Percentiles rank a stretch among this genome's conserved stretches.
phyloP scores from a whole-genome alignment of 441 rosid species.

The Raphanus hybrid region DNA sequence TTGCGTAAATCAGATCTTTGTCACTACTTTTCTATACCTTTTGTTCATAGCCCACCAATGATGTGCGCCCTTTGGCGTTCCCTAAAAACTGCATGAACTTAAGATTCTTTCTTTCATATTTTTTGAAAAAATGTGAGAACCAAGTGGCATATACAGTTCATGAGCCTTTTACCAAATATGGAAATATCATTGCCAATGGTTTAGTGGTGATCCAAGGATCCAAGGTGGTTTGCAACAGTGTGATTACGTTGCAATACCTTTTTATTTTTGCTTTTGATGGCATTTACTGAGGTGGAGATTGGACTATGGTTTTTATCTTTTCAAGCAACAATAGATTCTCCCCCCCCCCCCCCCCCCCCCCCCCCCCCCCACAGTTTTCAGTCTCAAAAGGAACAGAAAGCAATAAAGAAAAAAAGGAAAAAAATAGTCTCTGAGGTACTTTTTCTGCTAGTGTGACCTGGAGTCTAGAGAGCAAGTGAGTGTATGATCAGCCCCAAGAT shows the following conservation, averaged over 20 bases:
- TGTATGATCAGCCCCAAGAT: conserved; percentile 15
- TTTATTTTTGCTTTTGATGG: conserved; percentile 32
- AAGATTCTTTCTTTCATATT: conserved; percentile 22
- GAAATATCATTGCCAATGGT: conserved; percentile 34
- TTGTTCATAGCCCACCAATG: conserved; percentile 9
- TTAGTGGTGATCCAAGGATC: conserved; percentile 34
- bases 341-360: background rate
- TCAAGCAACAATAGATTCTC: conserved; percentile 42
- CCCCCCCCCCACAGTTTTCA: conserved; percentile 3
- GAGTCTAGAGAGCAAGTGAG: conserved; percentile 38
- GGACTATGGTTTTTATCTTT: conserved; percentile 44
- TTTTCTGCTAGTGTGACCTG: conserved; percentile 35
- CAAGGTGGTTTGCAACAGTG: conserved; percentile 24
- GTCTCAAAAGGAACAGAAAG: conserved; percentile 49
- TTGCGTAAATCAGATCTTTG: conserved; percentile 25
- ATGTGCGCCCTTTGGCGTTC: conserved; percentile 33
- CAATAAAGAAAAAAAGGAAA: background rate
- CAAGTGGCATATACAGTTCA: conserved; percentile 43
- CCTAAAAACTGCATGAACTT: conserved; percentile 35
- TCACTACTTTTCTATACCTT: conserved; percentile 19
- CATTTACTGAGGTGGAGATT: conserved; percentile 46
- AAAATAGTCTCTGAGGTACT: conserved; percentile 20
- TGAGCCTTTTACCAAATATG: conserved; percentile 26
- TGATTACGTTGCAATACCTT: conserved; percentile 11
- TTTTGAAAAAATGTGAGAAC: conserved; percentile 9